Evolutionary conservation across 768 basidiomycete genomes (phyloP), one percentile per base, ranked within the genome.

Genomic region (Gloeopeniophorella convolvens): DNA sequence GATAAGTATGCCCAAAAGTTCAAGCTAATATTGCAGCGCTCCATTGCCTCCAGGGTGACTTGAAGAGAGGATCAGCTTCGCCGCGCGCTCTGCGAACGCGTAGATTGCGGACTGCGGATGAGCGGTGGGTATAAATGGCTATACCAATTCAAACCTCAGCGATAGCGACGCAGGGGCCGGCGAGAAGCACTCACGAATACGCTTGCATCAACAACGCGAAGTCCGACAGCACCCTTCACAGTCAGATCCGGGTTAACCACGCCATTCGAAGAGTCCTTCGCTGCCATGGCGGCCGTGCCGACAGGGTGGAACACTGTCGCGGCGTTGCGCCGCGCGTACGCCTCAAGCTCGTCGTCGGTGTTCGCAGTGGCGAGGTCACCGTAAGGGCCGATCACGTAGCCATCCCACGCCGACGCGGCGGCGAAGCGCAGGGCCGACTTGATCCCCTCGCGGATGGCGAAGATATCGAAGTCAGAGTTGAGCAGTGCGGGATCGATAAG

Each of bases 161-260:
- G n/a, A n/a, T n/a, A n/a, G 39, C 12, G 2, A 13, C 4, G 7
- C 7, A 40, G 8, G 15, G 11, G 3, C 5, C 13, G n/a, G 4
- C 15, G 18, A 15, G n/a, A 13, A 40, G 26, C 13, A 39, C 57
- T 41, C 41, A 58, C 58, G 35, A 63, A 53, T 18, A 62, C 54
- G 24, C 57, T 59, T 7, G 59, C 59, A 45, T 75, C 72, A 15
- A 73, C 70, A 32, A 75, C 59, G 6, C 73, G 65, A n/a, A 75
- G 48, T 5, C 68, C 71, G 3, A 31, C 46, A 0, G 64, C 60
- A 4, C 66, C 65, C 51, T 73, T 72, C 5, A 74, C 64, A 4
- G 48, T 55, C 24, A 75, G 57, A 45, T 70, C 60, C 4, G 59
- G 51, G 42, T 61, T 52, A 4, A 62, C 54, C 30, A 62, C 62